These are phyloP conservation scores for Apodospora peruviana DNA, from an alignment of 495 filamentous ascomycete genomes.

Conservation along the genomic window DNA sequence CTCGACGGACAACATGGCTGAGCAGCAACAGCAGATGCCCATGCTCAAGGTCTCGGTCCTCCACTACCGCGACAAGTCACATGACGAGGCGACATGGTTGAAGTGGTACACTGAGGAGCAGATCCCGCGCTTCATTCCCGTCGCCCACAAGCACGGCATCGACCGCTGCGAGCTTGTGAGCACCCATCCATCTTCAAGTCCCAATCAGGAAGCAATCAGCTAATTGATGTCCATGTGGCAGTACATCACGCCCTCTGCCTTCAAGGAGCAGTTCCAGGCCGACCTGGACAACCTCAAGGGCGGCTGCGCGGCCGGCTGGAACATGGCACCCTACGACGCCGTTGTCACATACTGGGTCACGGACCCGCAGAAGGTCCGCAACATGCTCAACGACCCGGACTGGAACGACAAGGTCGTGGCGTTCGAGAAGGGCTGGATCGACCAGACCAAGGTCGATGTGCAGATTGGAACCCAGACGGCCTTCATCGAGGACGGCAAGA, in stretches of 20 bases:
- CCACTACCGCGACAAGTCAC: background rate
- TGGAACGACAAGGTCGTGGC: background rate
- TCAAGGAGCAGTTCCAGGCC: background rate
- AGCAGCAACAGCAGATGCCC: background rate
- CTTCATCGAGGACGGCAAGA: background rate
- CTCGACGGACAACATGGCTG: background rate
- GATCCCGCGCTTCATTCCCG: background rate
- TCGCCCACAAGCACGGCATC: background rate
- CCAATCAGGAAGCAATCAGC: background rate
- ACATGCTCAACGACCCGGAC: background rate
- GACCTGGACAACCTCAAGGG: background rate
- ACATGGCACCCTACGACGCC: background rate
- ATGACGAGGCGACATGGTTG: background rate
- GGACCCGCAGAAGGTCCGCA: background rate
- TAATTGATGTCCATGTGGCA: too few species aligned
- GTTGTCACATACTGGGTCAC: background rate
- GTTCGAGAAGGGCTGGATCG: background rate
- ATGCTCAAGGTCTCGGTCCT: background rate
- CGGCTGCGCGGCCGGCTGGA: background rate
- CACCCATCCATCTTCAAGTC: background rate
- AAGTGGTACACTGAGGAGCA: background rate
- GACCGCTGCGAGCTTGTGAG: background rate
- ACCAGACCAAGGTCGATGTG: slow-evolving; percentile 1
- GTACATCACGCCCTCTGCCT: background rate
- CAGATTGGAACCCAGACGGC: background rate